A percentile compares a stretch with the other conserved stretches of the same genome.
phyloP scores from a whole-genome alignment of 1,284 basidiomycete species.

The Leccinum fuscescens region DNA sequence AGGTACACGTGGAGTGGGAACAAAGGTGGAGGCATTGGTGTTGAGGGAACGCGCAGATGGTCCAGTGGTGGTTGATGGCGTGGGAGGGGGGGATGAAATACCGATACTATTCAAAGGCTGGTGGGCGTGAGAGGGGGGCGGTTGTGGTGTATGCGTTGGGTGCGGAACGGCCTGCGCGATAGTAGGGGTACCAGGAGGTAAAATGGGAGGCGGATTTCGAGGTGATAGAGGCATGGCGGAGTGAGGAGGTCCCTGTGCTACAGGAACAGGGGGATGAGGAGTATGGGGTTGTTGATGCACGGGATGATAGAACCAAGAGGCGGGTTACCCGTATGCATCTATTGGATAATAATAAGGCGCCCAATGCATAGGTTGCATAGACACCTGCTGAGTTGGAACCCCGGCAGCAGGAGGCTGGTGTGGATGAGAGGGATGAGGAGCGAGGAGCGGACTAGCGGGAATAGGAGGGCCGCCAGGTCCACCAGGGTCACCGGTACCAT shows the following conservation, averaged over 20 bases:
- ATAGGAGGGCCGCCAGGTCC: constrained; percentile 40
- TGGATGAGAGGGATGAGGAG: constrained; percentile 54
- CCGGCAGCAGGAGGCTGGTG: constrained; percentile 44
- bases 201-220: constrained; percentile 51
- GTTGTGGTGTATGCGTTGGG: constrained; percentile 48
- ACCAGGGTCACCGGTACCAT: constrained; percentile 54
- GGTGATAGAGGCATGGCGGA: constrained; percentile 60
- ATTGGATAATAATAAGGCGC: constrained; percentile 28
- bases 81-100: constrained; percentile 67
- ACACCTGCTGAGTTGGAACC: constrained; percentile 43
- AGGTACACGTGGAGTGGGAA: constrained; percentile 41
- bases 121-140: constrained; percentile 49
- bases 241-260: constrained; percentile 42
- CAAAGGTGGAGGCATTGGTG: constrained; percentile 61
- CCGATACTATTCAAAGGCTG: constrained; percentile 47
- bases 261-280: constrained; percentile 27
- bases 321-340: constrained; percentile 26
- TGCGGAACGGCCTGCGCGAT: constrained; percentile 51
- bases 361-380: constrained; percentile 38
- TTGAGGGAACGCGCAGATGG: constrained; percentile 49
- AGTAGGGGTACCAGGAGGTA: constrained; percentile 66
- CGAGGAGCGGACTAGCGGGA: constrained; percentile 62
- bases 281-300: constrained; percentile 43
- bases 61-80: constrained; percentile 51
- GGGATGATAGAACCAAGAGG: constrained; percentile 31